phyloP scores from a whole-genome alignment of 257 asterid species.

The Solanum etuberosum region DNA sequence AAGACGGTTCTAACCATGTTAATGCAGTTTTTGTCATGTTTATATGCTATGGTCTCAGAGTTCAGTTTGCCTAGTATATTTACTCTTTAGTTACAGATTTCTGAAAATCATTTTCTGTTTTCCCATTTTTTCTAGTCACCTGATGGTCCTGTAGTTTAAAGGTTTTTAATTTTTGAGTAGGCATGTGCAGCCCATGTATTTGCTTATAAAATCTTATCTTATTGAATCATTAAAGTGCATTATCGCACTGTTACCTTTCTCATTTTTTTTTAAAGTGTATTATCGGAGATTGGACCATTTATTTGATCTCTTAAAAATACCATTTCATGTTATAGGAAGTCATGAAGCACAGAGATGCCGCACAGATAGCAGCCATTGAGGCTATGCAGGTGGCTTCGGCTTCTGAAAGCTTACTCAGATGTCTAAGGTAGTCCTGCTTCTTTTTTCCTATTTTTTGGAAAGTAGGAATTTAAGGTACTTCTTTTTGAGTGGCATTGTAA shows the following conservation, averaged over 20 bases:
- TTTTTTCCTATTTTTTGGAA: neutral
- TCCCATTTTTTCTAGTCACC: neutral
- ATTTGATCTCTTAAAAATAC: neutral
- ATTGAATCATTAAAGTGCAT: neutral
- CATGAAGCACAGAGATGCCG: constrained; percentile 75
- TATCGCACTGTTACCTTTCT: neutral
- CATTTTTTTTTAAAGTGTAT: neutral
- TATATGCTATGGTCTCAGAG: neutral
- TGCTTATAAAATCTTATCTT: neutral
- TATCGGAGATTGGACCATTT: neutral
- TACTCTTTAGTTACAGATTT: neutral
- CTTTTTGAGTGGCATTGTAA: neutral
- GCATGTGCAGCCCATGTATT: neutral
- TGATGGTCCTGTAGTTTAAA: neutral
- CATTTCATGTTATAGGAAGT: constrained; percentile 44
- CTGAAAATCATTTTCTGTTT: neutral
- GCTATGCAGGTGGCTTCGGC: constrained; percentile 92
- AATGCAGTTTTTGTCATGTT: neutral
- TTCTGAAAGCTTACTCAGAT: constrained; percentile 76
- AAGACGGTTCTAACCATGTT: neutral
- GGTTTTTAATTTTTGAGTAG: neutral
- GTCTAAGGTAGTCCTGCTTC: constrained; percentile 58
- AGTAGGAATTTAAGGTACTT: constrained; percentile 41
- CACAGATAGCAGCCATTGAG: constrained; percentile 89
- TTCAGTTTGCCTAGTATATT: neutral